phyloP scores from a whole-genome alignment of 2,329 filamentous ascomycete species.

The Mollisiaceae sp. region DNA sequence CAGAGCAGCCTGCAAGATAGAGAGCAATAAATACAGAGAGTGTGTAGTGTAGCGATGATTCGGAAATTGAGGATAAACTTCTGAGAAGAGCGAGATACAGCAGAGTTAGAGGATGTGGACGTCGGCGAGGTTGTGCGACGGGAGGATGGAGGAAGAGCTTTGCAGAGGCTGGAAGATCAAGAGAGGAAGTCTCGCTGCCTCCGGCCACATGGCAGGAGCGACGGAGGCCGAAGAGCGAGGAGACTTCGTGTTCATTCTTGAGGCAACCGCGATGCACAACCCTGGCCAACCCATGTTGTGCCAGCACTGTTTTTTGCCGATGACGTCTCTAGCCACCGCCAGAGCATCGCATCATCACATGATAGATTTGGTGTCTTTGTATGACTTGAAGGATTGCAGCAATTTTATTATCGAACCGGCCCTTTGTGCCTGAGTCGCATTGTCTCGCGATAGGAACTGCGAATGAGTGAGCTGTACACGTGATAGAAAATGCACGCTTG shows the following conservation, averaged over 20 bases:
- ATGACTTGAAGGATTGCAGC: background rate
- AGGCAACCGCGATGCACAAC: conserved; percentile 25
- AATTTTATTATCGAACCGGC: background rate
- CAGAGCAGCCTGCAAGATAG: conserved; percentile 16
- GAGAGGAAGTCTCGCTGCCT: conserved; percentile 11
- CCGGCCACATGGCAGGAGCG: conserved; percentile 16
- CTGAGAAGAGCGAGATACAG: conserved; percentile 1
- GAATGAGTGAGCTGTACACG: background rate
- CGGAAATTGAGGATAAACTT: background rate
- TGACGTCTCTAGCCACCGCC: conserved; percentile 6
- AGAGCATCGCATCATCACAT: conserved; percentile 1
- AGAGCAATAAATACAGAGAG: conserved; percentile 5
- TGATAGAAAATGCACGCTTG: background rate
- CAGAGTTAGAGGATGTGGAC: background rate
- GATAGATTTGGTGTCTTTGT: background rate
- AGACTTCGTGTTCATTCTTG: conserved; percentile 12
- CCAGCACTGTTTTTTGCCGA: conserved; percentile 9
- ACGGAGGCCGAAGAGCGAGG: conserved; percentile 1
- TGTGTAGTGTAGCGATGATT: background rate
- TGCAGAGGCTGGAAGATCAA: background rate
- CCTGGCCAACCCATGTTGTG: background rate
- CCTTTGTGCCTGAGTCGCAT: conserved; percentile 6
- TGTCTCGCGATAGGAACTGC: background rate
- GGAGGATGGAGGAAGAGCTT: background rate
- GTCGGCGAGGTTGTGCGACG: conserved; percentile 9